phyloP scores from a whole-genome alignment of 768 basidiomycete genomes.

The Exidia glandulosa region DNA sequence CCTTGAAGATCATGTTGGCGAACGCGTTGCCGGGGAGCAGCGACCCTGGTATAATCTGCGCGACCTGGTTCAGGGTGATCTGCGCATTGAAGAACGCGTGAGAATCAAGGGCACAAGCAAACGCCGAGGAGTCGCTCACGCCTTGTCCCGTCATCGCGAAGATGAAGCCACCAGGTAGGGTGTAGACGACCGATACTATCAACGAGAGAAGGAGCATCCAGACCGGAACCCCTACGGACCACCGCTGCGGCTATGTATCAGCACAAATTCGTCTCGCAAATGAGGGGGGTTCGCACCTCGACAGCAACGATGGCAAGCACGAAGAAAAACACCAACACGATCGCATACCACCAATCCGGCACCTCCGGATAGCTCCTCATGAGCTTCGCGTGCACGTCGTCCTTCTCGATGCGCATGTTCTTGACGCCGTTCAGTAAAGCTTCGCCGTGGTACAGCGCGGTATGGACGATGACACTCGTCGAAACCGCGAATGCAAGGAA shows the following conservation, averaged over 20 bases:
- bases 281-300: constrained; percentile 13
- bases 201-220: constrained; percentile 29
- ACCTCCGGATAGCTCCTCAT: constrained; percentile 35
- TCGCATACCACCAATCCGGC: constrained; percentile 24
- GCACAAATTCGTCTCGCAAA: constrained; percentile 2
- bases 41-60: constrained; percentile 32
- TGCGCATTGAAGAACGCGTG: constrained; percentile 4
- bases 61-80: constrained; percentile 31
- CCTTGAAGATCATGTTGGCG: constrained; percentile 31
- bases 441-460: constrained; percentile 30
- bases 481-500: constrained; percentile 28
- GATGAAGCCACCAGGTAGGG: constrained; percentile 32
- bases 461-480: constrained; percentile 31
- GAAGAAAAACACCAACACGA: constrained; percentile 20
- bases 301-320: constrained; percentile 23
- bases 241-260: constrained; percentile 16
- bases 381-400: constrained; percentile 36
- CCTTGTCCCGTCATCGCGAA: constrained; percentile 29
- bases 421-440: constrained; percentile 21
- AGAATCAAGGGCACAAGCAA: not conserved
- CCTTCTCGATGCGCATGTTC: constrained; percentile 24
- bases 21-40: constrained; percentile 30
- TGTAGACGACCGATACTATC: constrained; percentile 26
- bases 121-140: constrained; percentile 9
- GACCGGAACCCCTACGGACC: constrained; percentile 28